Percentiles rank a stretch among this genome's conserved stretches.
Evolutionary conservation across 805 yeast species (phyloP).

Genomic region (Debaryomyces hansenii): DNA sequence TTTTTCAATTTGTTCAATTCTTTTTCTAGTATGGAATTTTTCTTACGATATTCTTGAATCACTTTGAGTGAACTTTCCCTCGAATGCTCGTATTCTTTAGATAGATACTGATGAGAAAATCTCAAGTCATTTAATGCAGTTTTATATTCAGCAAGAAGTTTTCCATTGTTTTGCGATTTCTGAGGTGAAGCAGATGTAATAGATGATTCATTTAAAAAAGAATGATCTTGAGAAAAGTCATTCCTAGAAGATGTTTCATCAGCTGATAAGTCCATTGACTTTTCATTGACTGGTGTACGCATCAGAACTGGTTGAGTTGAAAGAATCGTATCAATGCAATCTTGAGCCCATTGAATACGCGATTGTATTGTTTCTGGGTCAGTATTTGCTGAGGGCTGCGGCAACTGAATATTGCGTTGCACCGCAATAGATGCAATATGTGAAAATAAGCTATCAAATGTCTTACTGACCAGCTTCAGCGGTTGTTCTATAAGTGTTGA

Average conservation of each 20-base stretch:
- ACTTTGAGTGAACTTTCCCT: slow-evolving; percentile 53
- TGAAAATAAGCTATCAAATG: slow-evolving; percentile 46
- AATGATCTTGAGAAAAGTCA: slow-evolving; percentile 13
- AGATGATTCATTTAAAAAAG: slow-evolving; percentile 28
- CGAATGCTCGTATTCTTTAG: slow-evolving; percentile 68
- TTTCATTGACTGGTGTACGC: slow-evolving; percentile 4
- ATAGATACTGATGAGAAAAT: slow-evolving; percentile 67
- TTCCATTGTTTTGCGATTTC: slow-evolving; percentile 15
- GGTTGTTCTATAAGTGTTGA: background rate
- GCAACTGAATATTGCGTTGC: slow-evolving; percentile 41
- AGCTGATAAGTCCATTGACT: slow-evolving; percentile 9
- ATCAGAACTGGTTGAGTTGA: background rate
- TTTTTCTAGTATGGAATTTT: slow-evolving; percentile 51
- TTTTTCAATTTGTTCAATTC: slow-evolving; percentile 27
- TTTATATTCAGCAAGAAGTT: slow-evolving; percentile 36
- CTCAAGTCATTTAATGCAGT: slow-evolving; percentile 69
- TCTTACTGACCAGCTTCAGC: slow-evolving; percentile 2
- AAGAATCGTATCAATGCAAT: slow-evolving; percentile 39
- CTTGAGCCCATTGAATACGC: slow-evolving; percentile 35
- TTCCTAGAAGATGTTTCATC: slow-evolving; percentile 11
- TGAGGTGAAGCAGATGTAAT: slow-evolving; percentile 25
- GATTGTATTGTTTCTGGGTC: slow-evolving; percentile 21
- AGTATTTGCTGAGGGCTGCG: slow-evolving; percentile 24
- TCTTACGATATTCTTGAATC: slow-evolving; percentile 53
- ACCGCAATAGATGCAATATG: slow-evolving; percentile 49